Evolutionary conservation across 176 grass and related monocot species (phyloP), one percentile per base, ranked within the genome.

Genomic region (Zoysia japonica): DNA sequence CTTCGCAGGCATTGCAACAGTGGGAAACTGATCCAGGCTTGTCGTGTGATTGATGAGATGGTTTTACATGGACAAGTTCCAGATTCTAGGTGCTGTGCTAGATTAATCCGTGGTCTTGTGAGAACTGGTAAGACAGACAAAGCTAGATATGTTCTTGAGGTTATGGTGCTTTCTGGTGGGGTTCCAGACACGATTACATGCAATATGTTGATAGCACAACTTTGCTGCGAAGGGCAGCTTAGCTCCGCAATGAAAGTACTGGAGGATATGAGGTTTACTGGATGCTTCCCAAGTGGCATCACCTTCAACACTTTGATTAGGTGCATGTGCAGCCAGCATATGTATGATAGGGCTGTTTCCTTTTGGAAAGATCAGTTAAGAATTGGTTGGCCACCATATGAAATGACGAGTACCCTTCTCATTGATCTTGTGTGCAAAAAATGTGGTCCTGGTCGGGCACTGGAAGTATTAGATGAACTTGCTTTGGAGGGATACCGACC

Each of bases 231-330:
- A 41, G 83, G 88, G 38, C 76, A 84, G 41, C 79, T 93, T 28
- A 88, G 79, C 84, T 56, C 63, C 47, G 91, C 91, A 5, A 61
- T 90, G 71, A 72, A 74, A 42, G 48, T 90, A 14, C 54, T 88
- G 48, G 83, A 90, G 36, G 76, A 84, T 66, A 88, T 90, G 91
- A 84, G 80, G 54, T 90, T 88, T 57, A 65, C 79, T 3, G 85
- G 91, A 70, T 88, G 86, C 67, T 82, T 43, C 69, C 91, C 83
- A 0, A 90, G 87, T 38, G 91, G 86, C 61, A 84, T 93, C 70
- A 90, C 91, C 60, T 93, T 90, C 54, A 93, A 93, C 63, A 90
- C 85, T 88, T 81, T 93, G 84, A 90, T 93, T 69, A 88, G 88
- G 83, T 90, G 82, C 83, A 88, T 90, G 91, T 88, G 81, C 71